Base-by-base conservation (phyloP, 345 rosid genomes). In the Syzygium aqueum region DNA sequence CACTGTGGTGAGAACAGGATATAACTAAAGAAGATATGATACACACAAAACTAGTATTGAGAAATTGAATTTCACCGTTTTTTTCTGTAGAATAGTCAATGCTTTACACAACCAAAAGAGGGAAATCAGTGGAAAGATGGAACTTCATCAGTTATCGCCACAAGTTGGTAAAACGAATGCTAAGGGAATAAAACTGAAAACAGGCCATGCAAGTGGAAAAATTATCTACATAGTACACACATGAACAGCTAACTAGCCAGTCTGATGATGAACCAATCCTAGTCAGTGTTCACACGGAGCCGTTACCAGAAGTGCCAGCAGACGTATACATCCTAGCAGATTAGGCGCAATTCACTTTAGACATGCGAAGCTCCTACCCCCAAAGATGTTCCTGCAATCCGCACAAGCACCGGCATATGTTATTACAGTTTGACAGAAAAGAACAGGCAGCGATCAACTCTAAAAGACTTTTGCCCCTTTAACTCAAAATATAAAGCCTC, bases 381-480 rank as follows among this genome's bases (percentile, higher is more conserved):
- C 91, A 30, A 92, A 89, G 86, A 92, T 88, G 53, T 91, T 89
- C 82, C 93, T 92, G 94, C 90, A 89, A 85, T 87, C 50, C 86
- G 2, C 50, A 87, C 49, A 50, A 77, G 28, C 46, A 61, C 49
- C 3, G 4, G 28, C 65, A 89, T 73, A 90, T n/a, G 82, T 80
- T 51, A 51, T 2, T 4, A 46, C 67, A 87, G 84, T 22, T 21
- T 7, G 30, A 16, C 8, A 53, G 30, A 19, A 54, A 50, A 33
- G 73, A 82, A 84, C 67, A 56, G 30, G 50, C 40, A 27, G 61
- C 30, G 5, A 73, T 61, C 10, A n/a, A 61, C 28, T 61, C 73
- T 61, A n/a, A 61, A 61, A 73, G 49, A 73, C 27, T 37, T 19
- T 19, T 33, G 82, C 82, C 82, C 43, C 82, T 37, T 73, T 37